A percentile compares a stretch with the other conserved stretches of the same genome.
Conservation (phyloP, 345 rosid species). For the Sapria himalayana region DNA sequence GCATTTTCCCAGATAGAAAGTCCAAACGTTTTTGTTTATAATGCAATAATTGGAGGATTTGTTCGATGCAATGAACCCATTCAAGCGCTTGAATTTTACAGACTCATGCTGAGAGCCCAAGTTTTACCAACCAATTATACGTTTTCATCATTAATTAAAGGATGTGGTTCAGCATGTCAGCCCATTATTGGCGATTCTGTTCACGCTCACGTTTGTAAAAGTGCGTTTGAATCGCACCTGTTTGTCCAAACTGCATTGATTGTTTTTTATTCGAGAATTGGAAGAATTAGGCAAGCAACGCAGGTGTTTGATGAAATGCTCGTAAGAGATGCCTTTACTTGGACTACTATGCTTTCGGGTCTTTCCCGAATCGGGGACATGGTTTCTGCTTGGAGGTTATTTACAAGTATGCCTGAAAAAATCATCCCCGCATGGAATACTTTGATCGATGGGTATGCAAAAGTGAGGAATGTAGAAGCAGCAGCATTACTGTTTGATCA, state of each 20-base stretch:
- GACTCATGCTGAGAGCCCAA: slow-evolving; percentile 24
- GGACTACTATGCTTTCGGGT: slow-evolving; percentile 39
- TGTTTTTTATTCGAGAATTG: slow-evolving; percentile 29
- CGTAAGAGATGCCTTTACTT: slow-evolving; percentile 32
- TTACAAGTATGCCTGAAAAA: slow-evolving; percentile 36
- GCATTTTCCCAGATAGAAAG: slow-evolving; percentile 25
- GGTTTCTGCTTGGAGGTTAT: slow-evolving; percentile 23
- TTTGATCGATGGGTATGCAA: slow-evolving; percentile 54
- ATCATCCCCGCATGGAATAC: slow-evolving; percentile 43
- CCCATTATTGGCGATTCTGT: slow-evolving; percentile 23
- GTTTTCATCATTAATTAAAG: slow-evolving; percentile 44
- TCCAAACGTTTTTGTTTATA: slow-evolving; percentile 52
- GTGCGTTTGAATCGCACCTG: slow-evolving; percentile 34
- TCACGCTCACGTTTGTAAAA: slow-evolving; percentile 40
- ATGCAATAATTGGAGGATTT: slow-evolving; percentile 39
- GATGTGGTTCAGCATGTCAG: slow-evolving; percentile 16
- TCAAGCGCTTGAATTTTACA: slow-evolving; percentile 21
- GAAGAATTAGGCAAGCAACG: slow-evolving; percentile 18
- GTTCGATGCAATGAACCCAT: slow-evolving; percentile 16
- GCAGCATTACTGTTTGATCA: slow-evolving; percentile 36
- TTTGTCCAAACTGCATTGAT: slow-evolving; percentile 53
- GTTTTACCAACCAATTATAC: slow-evolving; percentile 48
- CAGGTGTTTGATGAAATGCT: slow-evolving; percentile 64
- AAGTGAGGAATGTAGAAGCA: slow-evolving; percentile 18
- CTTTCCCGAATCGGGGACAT: slow-evolving; percentile 19